Conservation (phyloP, 2,329 filamentous ascomycete genomes). For the Sphaerostilbella broomeana region DNA sequence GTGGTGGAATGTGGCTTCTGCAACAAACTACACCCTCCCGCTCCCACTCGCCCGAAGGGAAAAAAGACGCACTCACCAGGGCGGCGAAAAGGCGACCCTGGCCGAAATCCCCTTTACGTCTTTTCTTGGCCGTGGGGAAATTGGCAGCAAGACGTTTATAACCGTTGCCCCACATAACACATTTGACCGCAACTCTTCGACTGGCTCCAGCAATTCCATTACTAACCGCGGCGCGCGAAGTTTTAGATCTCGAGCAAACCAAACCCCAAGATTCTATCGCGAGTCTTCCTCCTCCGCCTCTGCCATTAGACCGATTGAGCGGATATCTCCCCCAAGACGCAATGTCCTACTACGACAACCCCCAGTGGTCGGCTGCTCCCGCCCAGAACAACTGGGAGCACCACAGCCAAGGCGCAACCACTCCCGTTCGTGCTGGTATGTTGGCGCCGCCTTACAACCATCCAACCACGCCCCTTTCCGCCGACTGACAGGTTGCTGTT, state of each 20-base stretch:
- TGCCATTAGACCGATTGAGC: conserved; percentile 2
- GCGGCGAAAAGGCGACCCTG: too few species aligned
- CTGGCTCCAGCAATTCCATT: conserved; percentile 9
- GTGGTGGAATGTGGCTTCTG: too few species aligned
- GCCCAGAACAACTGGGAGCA: conserved; percentile 41
- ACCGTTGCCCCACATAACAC: conserved; percentile 11
- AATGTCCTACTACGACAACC: conserved; percentile 43
- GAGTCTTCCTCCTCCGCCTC: conserved; percentile 1
- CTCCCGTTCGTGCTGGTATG: conserved; percentile 36
- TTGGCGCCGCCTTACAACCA: too few species aligned
- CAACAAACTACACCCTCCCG: too few species aligned
- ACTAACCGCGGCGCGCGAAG: conserved; percentile 5
- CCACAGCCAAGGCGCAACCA: conserved; percentile 34
- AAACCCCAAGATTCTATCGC: not conserved
- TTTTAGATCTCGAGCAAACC: conserved; percentile 1
- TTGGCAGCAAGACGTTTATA: conserved; percentile 9
- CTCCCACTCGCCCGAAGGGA: too few species aligned
- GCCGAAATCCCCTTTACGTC: too few species aligned
- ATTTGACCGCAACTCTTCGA: conserved; percentile 13
- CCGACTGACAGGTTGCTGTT: conserved; percentile 15
- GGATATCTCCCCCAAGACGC: conserved; percentile 5
- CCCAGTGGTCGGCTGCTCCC: conserved; percentile 32
- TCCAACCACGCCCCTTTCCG: too few species aligned
- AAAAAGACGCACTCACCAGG: too few species aligned
- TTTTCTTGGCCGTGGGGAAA: conserved; percentile 10